These are phyloP conservation scores for Westerdykella ornata DNA, from an alignment of 2,329 filamentous ascomycete genomes.

Conservation along the genomic window DNA sequence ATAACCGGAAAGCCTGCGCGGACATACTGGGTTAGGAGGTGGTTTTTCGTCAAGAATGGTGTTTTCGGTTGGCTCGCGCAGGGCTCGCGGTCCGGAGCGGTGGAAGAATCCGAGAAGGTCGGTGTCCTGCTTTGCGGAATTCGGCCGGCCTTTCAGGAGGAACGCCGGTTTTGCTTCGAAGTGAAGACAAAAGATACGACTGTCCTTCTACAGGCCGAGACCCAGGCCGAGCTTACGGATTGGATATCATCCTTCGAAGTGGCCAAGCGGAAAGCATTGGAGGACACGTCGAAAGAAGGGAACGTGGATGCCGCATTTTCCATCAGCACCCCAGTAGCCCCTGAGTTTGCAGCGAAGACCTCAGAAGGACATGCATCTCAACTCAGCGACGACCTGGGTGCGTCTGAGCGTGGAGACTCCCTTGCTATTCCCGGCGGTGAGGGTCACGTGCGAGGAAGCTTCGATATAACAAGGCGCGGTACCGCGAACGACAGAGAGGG, in stretches of 20 bases:
- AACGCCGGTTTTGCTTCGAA: conserved; percentile 94
- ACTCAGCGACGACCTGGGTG: conserved; percentile 48
- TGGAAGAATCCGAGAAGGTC: conserved; percentile 93
- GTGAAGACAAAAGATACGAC: conserved; percentile 95
- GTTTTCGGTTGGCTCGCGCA: conserved; percentile 94
- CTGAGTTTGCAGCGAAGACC: conserved; percentile 80
- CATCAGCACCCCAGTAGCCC: conserved; percentile 78
- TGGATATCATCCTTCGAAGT: conserved; percentile 93
- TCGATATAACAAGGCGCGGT: conserved; percentile 57
- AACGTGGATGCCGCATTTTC: conserved; percentile 72
- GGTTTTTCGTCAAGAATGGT: conserved; percentile 93
- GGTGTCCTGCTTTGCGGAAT: conserved; percentile 91
- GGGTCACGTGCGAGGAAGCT: conserved; percentile 57
- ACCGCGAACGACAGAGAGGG: conserved; percentile 56
- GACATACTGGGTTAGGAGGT: conserved; percentile 82
- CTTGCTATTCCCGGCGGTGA: conserved; percentile 59
- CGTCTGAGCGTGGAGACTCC: conserved; percentile 56
- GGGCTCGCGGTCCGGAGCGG: conserved; percentile 68
- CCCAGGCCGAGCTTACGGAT: conserved; percentile 81
- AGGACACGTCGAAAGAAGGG: conserved; percentile 56
- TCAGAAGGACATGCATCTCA: conserved; percentile 58
- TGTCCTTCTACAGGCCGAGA: conserved; percentile 85
- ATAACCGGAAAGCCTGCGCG: conserved; percentile 81
- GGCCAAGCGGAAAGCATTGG: conserved; percentile 85
- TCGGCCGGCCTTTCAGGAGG: conserved; percentile 83